Base-by-base conservation (phyloP, 257 asterid species). In the Solanum chmielewskii region DNA sequence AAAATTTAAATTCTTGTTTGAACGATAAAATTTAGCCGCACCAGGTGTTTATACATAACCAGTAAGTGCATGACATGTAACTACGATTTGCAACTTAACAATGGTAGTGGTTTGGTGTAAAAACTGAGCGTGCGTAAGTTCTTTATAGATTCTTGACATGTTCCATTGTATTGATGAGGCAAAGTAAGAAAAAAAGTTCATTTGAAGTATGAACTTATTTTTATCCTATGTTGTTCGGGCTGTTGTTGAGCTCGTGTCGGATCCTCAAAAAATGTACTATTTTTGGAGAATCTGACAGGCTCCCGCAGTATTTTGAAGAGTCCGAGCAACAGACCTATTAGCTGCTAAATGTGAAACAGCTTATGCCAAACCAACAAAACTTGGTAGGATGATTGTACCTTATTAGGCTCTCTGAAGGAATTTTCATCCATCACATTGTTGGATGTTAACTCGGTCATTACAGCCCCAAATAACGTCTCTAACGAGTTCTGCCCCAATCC, bases 351-450 rank as follows among this genome's bases (percentile, higher is more conserved):
- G 84, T 78, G 64, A n/a, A 45, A 25, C 84, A 77, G 1, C 84
- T 80, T 80, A 29, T 27, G 68, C 27, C 16, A 80, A 80, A 47
- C 27, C 29, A 80, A 27, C 68, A 47, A 80, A 27, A 27, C 84
- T 4, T 18, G 66, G 64, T 15, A 78, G 42, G 77, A 45, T 75
- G 71, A 11, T 59, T 78, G 4, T 90, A 94, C 99, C 96, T 93
- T 96, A 14, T 70, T 91, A 41, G 96, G 98, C 74, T 92, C 81
- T 39, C n/a, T 86, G 91, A 96, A 96, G 84, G 97, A 92, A 88
- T 96, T 96, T 90, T 95, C 99, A 88, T 93, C 98, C 95, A 85
- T 91, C 90, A 88, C 90, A 70, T 89, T 93, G 13, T 35, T 83
- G 41, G 99, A 94, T 71, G 96, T 92, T 66, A 96, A 88, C 52